Evolutionary conservation across 2,329 filamentous ascomycete species (phyloP).

Genomic region (Epichloe coenophiala): DNA sequence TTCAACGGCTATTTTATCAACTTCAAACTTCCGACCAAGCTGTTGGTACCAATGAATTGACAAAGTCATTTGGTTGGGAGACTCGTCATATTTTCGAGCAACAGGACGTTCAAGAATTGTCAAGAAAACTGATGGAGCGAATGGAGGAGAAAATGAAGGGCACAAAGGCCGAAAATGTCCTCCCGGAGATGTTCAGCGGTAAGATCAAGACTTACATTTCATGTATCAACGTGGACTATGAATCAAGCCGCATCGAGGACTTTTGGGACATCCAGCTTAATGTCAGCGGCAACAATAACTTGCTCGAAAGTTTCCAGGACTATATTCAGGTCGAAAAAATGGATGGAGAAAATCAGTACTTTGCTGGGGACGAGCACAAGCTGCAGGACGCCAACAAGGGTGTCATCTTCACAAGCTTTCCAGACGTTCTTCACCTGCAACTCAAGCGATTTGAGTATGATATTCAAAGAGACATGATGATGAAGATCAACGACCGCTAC

Average conservation of each 20-base stretch:
- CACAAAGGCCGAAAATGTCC: conserved; percentile 75
- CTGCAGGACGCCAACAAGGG: conserved; percentile 95
- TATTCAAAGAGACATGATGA: conserved; percentile 90
- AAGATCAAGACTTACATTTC: conserved; percentile 99
- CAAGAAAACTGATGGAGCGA: conserved; percentile 90
- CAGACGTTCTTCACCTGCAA: conserved; percentile 85
- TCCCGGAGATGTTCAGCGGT: conserved; percentile 85
- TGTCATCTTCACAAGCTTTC: conserved; percentile 92
- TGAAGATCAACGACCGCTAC: conserved; percentile 93
- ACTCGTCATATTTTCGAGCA: conserved; percentile 97
- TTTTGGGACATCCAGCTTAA: conserved; percentile 99
- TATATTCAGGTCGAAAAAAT: conserved; percentile 95
- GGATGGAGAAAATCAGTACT: conserved; percentile 97
- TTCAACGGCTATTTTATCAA: conserved; percentile 90
- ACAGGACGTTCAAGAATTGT: conserved; percentile 95
- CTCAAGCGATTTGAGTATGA: conserved; percentile 98
- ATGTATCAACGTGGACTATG: conserved; percentile 96
- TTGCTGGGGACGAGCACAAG: conserved; percentile 77
- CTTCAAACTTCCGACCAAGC: conserved; percentile 75
- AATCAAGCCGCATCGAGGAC: conserved; percentile 88
- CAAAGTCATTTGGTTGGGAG: conserved; percentile 96
- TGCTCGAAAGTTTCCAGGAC: conserved; percentile 90
- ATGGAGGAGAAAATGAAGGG: conserved; percentile 98
- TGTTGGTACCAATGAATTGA: conserved; percentile 84
- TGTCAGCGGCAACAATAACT: conserved; percentile 81